These are phyloP conservation scores for Scenedesmus sp. DNA, from an alignment of 163 green algal species.

Conservation along the genomic window DNA sequence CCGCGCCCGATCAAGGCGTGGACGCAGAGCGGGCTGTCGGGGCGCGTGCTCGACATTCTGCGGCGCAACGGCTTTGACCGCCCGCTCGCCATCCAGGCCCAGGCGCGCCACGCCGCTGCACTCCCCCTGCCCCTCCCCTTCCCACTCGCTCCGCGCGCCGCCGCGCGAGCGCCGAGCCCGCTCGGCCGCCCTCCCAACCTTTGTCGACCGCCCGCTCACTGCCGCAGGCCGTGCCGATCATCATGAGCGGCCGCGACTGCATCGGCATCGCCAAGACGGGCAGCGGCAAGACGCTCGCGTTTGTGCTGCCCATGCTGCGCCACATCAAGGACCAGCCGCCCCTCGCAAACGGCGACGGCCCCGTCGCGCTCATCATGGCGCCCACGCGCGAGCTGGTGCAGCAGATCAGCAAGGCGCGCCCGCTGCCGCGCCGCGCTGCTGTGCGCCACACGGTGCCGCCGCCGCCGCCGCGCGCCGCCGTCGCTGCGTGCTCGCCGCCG, in stretches of 20 bases:
- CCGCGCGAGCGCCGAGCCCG: too few species aligned
- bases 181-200: neutral
- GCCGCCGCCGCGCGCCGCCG: too few species aligned
- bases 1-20: conserved; percentile 91
- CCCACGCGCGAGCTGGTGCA: conserved; percentile 96
- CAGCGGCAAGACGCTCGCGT: conserved; percentile 97
- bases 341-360: conserved; percentile 86
- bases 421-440: too few species aligned
- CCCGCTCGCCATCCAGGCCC: conserved; percentile 92
- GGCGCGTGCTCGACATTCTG: conserved; percentile 77
- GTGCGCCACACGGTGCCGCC: too few species aligned
- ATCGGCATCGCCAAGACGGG: conserved; percentile 99
- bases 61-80: conserved; percentile 79
- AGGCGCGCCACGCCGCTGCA: conserved; percentile 5
- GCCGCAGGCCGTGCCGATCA: conserved; percentile 90
- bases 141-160: too few species aligned
- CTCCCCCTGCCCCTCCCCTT: neutral
- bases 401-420: conserved; percentile 83
- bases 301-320: conserved; percentile 95
- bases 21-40: conserved; percentile 77
- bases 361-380: conserved; percentile 94
- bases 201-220: neutral
- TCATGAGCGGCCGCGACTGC: conserved; percentile 97
- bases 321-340: conserved; percentile 95
- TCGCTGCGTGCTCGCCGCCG: too few species aligned